A percentile compares a stretch with the other conserved stretches of the same genome.
phyloP scores from a whole-genome alignment of 1,284 basidiomycete species.

The Ustanciosporium gigantosporum region DNA sequence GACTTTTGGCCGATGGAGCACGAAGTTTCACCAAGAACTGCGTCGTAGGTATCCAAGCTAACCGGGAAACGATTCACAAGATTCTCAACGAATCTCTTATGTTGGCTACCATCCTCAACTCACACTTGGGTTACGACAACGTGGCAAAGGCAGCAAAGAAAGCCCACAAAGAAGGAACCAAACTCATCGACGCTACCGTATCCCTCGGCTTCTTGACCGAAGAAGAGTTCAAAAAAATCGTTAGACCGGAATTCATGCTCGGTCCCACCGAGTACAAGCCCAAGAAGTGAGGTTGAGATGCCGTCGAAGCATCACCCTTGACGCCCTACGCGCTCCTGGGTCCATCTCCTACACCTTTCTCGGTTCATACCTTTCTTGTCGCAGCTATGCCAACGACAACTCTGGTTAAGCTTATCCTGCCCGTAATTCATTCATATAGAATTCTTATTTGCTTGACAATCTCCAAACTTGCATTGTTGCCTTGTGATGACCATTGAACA shows the following conservation, averaged over 20 bases:
- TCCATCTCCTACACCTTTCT: no score
- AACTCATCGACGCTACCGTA: conserved; percentile 91
- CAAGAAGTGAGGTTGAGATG: conserved; percentile 31
- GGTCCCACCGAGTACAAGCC: conserved; percentile 49
- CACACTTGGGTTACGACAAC: conserved; percentile 91
- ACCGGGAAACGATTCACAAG: conserved; percentile 86
- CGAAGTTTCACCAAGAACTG: conserved; percentile 89
- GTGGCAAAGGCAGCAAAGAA: conserved; percentile 99
- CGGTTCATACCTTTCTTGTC: no score
- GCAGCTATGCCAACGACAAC: no score
- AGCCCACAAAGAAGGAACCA: conserved; percentile 96
- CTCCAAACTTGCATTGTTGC: no score
- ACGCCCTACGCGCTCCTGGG: no score
- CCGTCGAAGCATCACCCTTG: background rate
- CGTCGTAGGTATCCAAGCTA: conserved; percentile 92
- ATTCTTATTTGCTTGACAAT: no score
- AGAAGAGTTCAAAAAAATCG: conserved; percentile 93
- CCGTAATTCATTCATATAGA: no score
- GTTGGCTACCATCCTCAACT: conserved; percentile 93
- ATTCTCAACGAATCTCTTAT: conserved; percentile 85
- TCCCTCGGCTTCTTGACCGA: conserved; percentile 80
- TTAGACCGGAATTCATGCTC: conserved; percentile 77
- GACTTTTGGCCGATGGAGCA: conserved; percentile 84
- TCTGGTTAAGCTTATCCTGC: no score
- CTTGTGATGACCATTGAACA: no score